phyloP scores from a whole-genome alignment of 106 monocot genomes.

The Ottelia alismoides region DNA sequence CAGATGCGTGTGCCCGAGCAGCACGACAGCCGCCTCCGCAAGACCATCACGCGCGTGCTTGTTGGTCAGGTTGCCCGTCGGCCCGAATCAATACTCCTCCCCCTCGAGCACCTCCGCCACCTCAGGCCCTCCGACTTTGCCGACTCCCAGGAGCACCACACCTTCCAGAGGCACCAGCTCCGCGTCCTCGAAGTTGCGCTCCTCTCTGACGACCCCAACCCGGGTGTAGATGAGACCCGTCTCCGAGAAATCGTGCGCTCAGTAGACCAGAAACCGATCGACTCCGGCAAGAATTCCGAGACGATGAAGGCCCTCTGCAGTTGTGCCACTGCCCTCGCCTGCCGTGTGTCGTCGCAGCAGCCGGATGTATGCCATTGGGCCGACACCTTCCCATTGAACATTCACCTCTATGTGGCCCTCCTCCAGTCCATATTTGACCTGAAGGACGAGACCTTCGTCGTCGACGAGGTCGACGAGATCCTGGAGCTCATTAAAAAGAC shows the following conservation, averaged over 20 bases:
- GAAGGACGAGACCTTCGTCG: slow-evolving; percentile 22
- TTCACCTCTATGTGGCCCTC: slow-evolving; percentile 30
- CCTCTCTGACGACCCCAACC: slow-evolving; percentile 15
- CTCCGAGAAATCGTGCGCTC: slow-evolving; percentile 13
- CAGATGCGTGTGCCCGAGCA: too few species aligned
- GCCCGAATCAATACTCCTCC: slow-evolving; percentile 31
- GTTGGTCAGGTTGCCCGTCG: slow-evolving; percentile 13
- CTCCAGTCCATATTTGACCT: slow-evolving; percentile 29
- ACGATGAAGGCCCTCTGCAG: slow-evolving; percentile 17
- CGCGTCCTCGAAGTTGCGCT: slow-evolving; percentile 36
- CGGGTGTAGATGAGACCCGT: slow-evolving; percentile 17
- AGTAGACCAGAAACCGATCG: slow-evolving; percentile 22
- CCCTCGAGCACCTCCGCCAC: slow-evolving; percentile 44
- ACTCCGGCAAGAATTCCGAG: slow-evolving; percentile 30
- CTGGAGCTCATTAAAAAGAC: slow-evolving; percentile 43
- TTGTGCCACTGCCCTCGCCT: slow-evolving; percentile 17
- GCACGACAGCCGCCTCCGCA: neutral
- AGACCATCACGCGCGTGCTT: neutral
- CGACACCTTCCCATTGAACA: slow-evolving; percentile 34
- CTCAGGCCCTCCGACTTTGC: slow-evolving; percentile 29
- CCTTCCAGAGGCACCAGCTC: slow-evolving; percentile 33
- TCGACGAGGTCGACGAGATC: slow-evolving; percentile 43
- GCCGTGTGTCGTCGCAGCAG: slow-evolving; percentile 7
- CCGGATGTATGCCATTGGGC: slow-evolving; percentile 33
- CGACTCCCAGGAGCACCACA: slow-evolving; percentile 22